Percentiles rank a stretch among this genome's conserved stretches.
Evolutionary conservation across 164 flowering plant genomes (phyloP).

Genomic region (Vitis riparia): DNA sequence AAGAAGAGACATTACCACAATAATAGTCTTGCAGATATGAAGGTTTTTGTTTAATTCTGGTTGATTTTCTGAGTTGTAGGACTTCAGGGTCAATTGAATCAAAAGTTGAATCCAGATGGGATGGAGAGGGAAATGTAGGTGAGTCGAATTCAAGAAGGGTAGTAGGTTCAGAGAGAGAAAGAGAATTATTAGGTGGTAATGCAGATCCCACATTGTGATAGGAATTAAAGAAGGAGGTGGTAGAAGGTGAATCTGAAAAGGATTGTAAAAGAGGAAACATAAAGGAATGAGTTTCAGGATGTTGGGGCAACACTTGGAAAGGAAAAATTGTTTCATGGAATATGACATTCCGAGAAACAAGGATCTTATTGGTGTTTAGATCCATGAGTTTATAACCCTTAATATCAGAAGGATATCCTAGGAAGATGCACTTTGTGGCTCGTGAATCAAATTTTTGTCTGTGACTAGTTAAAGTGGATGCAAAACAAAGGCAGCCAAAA

Average conservation of each 20-base stretch:
- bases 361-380: too few species aligned
- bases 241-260: too few species aligned
- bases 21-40: background rate
- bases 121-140: too few species aligned
- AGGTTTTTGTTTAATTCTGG: background rate
- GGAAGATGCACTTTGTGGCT: background rate
- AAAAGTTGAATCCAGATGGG: too few species aligned
- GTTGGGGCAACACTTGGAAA: background rate
- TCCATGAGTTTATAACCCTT: slow-evolving; percentile 9
- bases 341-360: slow-evolving; percentile 1
- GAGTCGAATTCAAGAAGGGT: too few species aligned
- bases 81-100: too few species aligned
- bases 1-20: background rate
- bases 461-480: background rate
- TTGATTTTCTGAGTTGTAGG: background rate
- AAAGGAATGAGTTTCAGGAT: too few species aligned
- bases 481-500: slow-evolving; percentile 8
- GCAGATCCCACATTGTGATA: too few species aligned
- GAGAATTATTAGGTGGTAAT: too few species aligned
- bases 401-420: background rate
- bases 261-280: too few species aligned
- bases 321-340: background rate
- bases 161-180: too few species aligned
- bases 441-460: background rate
- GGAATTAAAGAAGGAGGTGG: too few species aligned